Conservation (phyloP, 1,284 basidiomycete species). For the Cryptococcus floricola region DNA sequence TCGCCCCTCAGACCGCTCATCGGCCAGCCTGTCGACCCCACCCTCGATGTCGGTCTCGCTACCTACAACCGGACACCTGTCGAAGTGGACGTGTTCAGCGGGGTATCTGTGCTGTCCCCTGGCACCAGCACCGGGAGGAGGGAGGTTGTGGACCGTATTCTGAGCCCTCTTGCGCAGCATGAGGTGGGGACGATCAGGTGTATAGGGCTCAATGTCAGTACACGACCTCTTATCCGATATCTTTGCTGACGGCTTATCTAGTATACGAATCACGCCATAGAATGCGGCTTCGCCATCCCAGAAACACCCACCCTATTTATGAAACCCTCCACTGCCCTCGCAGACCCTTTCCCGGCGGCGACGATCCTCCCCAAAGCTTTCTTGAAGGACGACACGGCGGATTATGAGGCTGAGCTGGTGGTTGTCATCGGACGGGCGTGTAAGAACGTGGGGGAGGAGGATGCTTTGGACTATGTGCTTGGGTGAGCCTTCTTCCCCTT, state of each 20-base stretch:
- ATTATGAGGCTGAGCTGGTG: slow-evolving; percentile 85
- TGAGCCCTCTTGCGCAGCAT: slow-evolving; percentile 38
- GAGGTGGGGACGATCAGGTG: slow-evolving; percentile 47
- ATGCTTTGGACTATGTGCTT: slow-evolving; percentile 76
- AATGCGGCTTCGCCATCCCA: slow-evolving; percentile 37
- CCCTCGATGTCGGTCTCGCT: slow-evolving; percentile 48
- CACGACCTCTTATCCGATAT: background rate
- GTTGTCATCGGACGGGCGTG: slow-evolving; percentile 77
- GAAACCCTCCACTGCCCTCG: slow-evolving; percentile 37
- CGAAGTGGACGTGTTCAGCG: slow-evolving; percentile 41
- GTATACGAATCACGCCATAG: slow-evolving; percentile 48
- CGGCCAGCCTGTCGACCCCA: slow-evolving; percentile 33
- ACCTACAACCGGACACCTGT: slow-evolving; percentile 25
- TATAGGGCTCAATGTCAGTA: slow-evolving; percentile 45
- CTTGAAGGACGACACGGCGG: slow-evolving; percentile 67
- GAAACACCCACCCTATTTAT: slow-evolving; percentile 41
- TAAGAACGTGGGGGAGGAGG: slow-evolving; percentile 69
- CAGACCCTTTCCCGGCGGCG: slow-evolving; percentile 36
- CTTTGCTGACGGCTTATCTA: slow-evolving; percentile 11
- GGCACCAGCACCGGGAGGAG: slow-evolving; percentile 40
- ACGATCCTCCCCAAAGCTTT: slow-evolving; percentile 41
- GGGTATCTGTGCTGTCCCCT: slow-evolving; percentile 33
- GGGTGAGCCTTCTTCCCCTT: slow-evolving; percentile 52
- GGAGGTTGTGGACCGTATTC: slow-evolving; percentile 30
- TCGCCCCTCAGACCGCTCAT: slow-evolving; percentile 15